A percentile compares a stretch with the other conserved stretches of the same genome.
Evolutionary conservation across 2,329 filamentous ascomycete species (phyloP).

Genomic region (Didymella keratinophila): DNA sequence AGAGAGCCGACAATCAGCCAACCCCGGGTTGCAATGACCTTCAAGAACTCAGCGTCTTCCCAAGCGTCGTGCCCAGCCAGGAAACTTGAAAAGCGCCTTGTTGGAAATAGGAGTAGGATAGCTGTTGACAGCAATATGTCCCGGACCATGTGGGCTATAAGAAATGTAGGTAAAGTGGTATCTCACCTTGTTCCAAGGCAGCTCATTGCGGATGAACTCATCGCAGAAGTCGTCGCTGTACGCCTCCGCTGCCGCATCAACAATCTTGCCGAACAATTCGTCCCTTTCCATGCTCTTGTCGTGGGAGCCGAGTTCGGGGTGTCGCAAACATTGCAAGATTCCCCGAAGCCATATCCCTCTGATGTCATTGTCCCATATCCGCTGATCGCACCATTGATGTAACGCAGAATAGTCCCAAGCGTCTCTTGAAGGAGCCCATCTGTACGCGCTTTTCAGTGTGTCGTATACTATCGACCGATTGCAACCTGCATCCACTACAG

Average conservation of each 20-base stretch:
- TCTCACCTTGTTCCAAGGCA: slow-evolving; percentile 44
- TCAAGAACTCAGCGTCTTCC: slow-evolving; percentile 19
- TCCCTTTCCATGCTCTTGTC: neutral
- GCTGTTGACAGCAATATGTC: neutral
- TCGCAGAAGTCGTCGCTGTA: slow-evolving; percentile 33
- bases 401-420: slow-evolving; percentile 30
- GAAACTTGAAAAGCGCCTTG: neutral
- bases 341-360: slow-evolving; percentile 40
- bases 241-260: slow-evolving; percentile 26
- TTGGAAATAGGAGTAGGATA: neutral
- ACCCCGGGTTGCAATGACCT: slow-evolving; percentile 27
- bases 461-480: slow-evolving; percentile 44
- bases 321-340: slow-evolving; percentile 34
- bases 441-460: slow-evolving; percentile 32
- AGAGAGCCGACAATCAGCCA: slow-evolving; percentile 27
- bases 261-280: slow-evolving; percentile 5
- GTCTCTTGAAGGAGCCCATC: slow-evolving; percentile 23
- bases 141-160: neutral
- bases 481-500: slow-evolving; percentile 42
- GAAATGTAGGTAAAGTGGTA: neutral
- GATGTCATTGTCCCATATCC: slow-evolving; percentile 26
- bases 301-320: neutral
- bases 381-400: slow-evolving; percentile 41
- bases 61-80: neutral
- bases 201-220: slow-evolving; percentile 25